A percentile compares a stretch with the other conserved stretches of the same genome.
Evolutionary conservation across 2,329 filamentous ascomycete species (phyloP).

Genomic region (Pseudocercospora eumusae): DNA sequence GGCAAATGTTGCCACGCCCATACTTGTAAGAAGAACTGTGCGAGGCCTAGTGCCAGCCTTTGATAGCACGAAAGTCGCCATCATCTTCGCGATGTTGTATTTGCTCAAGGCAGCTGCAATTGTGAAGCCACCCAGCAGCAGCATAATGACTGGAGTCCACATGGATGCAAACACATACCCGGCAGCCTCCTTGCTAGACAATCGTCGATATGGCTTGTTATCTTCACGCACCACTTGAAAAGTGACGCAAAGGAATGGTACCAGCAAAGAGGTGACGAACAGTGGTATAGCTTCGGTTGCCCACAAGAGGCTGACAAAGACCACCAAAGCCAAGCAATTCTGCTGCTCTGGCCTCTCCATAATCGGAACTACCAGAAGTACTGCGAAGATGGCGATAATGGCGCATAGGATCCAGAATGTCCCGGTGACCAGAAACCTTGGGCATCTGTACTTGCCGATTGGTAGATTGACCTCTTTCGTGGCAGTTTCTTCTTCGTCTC

Average conservation of each 20-base stretch:
- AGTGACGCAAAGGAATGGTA: constrained; percentile 89
- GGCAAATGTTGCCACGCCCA: constrained; percentile 96
- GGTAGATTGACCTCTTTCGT: constrained; percentile 76
- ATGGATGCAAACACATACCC: constrained; percentile 87
- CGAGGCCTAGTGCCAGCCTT: constrained; percentile 90
- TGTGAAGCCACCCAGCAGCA: constrained; percentile 92
- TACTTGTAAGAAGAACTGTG: constrained; percentile 91
- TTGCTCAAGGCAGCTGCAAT: constrained; percentile 94
- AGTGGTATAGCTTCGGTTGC: constrained; percentile 93
- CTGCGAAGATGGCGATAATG: constrained; percentile 71
- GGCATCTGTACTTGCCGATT: constrained; percentile 72
- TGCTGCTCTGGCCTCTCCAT: constrained; percentile 88
- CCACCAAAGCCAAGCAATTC: constrained; percentile 89
- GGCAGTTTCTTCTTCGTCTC: constrained; percentile 70
- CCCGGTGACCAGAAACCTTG: constrained; percentile 79
- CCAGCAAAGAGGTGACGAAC: constrained; percentile 91
- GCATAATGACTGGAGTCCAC: constrained; percentile 99
- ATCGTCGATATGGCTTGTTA: constrained; percentile 65
- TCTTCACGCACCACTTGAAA: constrained; percentile 81
- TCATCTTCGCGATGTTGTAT: constrained; percentile 95
- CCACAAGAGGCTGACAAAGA: constrained; percentile 93
- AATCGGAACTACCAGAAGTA: constrained; percentile 74
- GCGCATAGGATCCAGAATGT: constrained; percentile 75
- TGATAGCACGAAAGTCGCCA: constrained; percentile 93
- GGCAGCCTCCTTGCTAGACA: constrained; percentile 79